Evolutionary conservation across 192 early-diverging fungal genomes (phyloP).

Genomic region (Linderina pennispora): DNA sequence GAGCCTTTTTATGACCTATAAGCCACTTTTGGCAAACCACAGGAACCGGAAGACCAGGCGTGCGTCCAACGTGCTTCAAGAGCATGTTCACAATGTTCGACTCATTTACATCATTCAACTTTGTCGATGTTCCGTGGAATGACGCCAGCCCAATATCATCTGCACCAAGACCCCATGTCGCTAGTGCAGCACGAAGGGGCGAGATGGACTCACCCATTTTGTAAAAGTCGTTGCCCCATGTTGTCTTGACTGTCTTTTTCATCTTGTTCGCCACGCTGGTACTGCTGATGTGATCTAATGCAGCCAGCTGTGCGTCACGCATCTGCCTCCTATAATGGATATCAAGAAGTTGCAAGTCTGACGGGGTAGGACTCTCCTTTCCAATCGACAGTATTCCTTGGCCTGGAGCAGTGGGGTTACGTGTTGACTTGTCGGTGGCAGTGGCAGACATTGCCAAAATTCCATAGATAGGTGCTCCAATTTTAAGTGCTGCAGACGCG

Average conservation of each 20-base stretch:
- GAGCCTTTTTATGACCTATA: neutral
- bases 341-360: constrained; percentile 60
- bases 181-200: constrained; percentile 39
- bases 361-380: constrained; percentile 56
- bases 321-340: constrained; percentile 77
- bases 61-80: neutral
- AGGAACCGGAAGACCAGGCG: neutral
- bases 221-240: constrained; percentile 78
- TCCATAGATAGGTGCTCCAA: constrained; percentile 83
- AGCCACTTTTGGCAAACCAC: neutral
- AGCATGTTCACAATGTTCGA: neutral
- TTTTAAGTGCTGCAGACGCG: constrained; percentile 73
- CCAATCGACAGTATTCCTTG: constrained; percentile 86
- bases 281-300: too few relatives aligned
- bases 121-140: neutral
- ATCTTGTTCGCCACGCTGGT: too few relatives aligned
- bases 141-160: neutral
- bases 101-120: neutral
- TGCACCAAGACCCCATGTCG: neutral
- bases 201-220: constrained; percentile 65
- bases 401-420: constrained; percentile 83
- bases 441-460: constrained; percentile 78
- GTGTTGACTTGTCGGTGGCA: constrained; percentile 85
- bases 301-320: constrained; percentile 34
- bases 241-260: neutral